Percentiles rank a stretch among this genome's conserved stretches.
These are phyloP conservation scores for Astrothelium subdiscretum DNA, from an alignment of 495 filamentous ascomycete genomes.

Conservation along the genomic window DNA sequence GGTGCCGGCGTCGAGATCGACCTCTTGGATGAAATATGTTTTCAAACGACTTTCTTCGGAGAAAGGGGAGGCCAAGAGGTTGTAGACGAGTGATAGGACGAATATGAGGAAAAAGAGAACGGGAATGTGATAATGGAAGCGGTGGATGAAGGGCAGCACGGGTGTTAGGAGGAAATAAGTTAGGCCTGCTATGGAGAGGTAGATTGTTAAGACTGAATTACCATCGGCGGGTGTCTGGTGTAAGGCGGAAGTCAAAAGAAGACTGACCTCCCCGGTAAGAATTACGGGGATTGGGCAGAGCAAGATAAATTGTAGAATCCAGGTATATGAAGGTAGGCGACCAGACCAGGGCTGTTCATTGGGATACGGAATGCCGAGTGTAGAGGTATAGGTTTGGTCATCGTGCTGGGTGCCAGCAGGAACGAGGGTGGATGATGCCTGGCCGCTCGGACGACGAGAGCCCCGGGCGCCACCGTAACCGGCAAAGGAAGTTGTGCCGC, in stretches of 20 bases:
- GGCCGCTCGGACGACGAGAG: background rate
- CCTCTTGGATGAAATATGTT: constrained; percentile 69
- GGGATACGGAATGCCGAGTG: constrained; percentile 46
- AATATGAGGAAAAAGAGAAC: constrained; percentile 63
- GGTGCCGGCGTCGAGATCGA: constrained; percentile 62
- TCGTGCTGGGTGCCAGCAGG: constrained; percentile 18
- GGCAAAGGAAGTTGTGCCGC: constrained; percentile 39
- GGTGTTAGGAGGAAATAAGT: constrained; percentile 67
- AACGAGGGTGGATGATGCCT: background rate
- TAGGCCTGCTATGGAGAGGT: constrained; percentile 55
- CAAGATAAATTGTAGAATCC: constrained; percentile 76
- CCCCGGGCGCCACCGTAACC: background rate
- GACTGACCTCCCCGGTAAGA: constrained; percentile 57
- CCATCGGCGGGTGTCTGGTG: constrained; percentile 62
- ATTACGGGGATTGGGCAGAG: constrained; percentile 66
- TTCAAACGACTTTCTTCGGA: constrained; percentile 68
- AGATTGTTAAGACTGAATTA: constrained; percentile 39
- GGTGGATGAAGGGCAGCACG: constrained; percentile 72
- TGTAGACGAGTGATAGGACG: constrained; percentile 70
- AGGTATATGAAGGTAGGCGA: constrained; percentile 66
- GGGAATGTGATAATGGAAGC: constrained; percentile 73
- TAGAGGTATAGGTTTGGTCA: constrained; percentile 23
- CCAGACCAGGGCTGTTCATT: constrained; percentile 79
- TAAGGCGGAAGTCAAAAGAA: constrained; percentile 60
- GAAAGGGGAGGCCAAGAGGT: constrained; percentile 81